These are phyloP conservation scores for Paramecium primaurelia DNA, from an alignment of 73 alveolate genomes.

Conservation along the genomic window DNA sequence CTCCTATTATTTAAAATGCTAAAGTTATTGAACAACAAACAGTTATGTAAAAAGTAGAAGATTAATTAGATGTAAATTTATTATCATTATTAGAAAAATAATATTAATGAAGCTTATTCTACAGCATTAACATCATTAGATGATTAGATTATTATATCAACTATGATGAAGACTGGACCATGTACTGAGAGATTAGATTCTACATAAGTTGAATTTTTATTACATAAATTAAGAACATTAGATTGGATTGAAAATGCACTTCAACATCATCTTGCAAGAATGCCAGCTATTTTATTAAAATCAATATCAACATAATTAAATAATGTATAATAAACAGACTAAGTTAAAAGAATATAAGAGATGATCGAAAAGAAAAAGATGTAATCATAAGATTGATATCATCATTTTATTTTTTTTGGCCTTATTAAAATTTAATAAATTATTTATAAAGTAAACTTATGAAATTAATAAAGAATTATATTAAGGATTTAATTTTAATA, in stretches of 20 bases:
- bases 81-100: neutral
- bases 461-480: too few species aligned
- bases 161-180: constrained; percentile 44
- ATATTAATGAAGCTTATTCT: constrained; percentile 39
- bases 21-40: neutral
- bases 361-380: neutral
- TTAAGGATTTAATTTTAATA: too few species aligned
- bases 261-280: constrained; percentile 35
- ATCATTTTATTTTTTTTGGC: neutral
- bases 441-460: too few species aligned
- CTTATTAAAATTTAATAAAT: neutral
- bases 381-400: neutral
- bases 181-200: constrained; percentile 38
- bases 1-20: neutral
- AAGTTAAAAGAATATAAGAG: constrained; percentile 10
- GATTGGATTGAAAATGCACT: constrained; percentile 51
- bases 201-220: constrained; percentile 11
- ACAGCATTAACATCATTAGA: constrained; percentile 39
- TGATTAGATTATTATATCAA: constrained; percentile 24
- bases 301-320: neutral
- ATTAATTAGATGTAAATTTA: constrained; percentile 8
- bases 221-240: constrained; percentile 42
- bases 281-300: constrained; percentile 25
- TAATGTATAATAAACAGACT: neutral
- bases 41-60: neutral